Conservation (phyloP, 805 yeast genomes). For the Allodekkera sacchari region DNA sequence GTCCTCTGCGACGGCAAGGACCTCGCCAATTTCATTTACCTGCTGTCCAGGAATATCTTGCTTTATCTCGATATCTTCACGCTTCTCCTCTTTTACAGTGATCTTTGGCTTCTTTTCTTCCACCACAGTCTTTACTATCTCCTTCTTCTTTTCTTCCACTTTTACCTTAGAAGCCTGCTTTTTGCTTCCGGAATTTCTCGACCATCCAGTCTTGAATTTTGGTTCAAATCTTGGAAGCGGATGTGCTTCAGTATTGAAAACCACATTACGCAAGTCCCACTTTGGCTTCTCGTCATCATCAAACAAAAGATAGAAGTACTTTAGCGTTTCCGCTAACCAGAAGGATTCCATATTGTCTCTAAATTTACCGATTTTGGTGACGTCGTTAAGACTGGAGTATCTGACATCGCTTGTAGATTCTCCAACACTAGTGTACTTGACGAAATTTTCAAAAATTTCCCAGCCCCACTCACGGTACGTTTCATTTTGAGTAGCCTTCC, state of each 20-base stretch:
- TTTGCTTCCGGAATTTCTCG: constrained; percentile 19
- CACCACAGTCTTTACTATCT: neutral
- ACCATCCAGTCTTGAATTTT: constrained; percentile 56
- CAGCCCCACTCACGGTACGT: constrained; percentile 86
- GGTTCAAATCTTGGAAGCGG: constrained; percentile 72
- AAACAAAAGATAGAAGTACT: constrained; percentile 72
- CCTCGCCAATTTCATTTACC: too few relatives aligned
- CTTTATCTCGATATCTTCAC: too few relatives aligned
- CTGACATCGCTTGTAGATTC: constrained; percentile 34
- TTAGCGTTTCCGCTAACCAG: constrained; percentile 91
- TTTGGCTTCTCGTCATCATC: constrained; percentile 47
- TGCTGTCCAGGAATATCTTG: too few relatives aligned
- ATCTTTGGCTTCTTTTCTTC: neutral
- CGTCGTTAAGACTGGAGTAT: constrained; percentile 62
- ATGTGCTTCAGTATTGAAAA: constrained; percentile 91
- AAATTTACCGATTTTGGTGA: constrained; percentile 47
- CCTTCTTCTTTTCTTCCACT: neutral
- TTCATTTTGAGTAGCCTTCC: constrained; percentile 70
- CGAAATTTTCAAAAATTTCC: constrained; percentile 69
- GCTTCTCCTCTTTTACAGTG: too few relatives aligned
- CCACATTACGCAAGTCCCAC: constrained; percentile 58
- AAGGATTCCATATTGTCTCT: constrained; percentile 82
- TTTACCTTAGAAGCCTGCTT: too few relatives aligned
- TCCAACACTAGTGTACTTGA: constrained; percentile 46
- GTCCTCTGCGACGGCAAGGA: too few relatives aligned